Base-by-base conservation (phyloP, 1,139 yeast genomes). In the Yamadazyma kanchanaburiensis region DNA sequence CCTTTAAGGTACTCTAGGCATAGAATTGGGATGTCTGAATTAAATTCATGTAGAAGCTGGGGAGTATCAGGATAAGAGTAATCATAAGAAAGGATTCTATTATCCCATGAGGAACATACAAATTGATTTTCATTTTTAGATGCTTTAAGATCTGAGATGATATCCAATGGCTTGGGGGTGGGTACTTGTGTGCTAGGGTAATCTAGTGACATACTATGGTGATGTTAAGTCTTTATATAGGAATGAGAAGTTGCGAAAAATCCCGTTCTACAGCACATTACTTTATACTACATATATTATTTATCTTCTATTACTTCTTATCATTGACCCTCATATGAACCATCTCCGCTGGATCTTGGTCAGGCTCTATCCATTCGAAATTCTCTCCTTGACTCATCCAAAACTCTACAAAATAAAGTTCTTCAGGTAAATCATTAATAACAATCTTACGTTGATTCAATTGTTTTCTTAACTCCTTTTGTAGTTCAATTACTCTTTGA, bases 301-400 rank as follows among this genome's bases (percentile, higher is more conserved):
- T n/a, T n/a, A n/a, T n/a, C n/a, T n/a, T n/a, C n/a, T n/a, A n/a
- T n/a, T n/a, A n/a, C n/a, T n/a, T n/a, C n/a, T n/a, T n/a, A n/a
- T n/a, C n/a, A n/a, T n/a, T n/a, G n/a, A n/a, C n/a, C n/a, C n/a
- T n/a, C n/a, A n/a, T n/a, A 18, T 40, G 40, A 2, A 42, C 30
- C 2, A 60, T 43, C 37, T 62, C 68, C 2, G 67, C 70, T 1
- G 74, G 74, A 37, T 67, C 74, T 40, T 67, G 74, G 38, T 67
- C 74, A 2, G 74, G 73, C 37, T 67, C 74, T 1, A 59, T 67
- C 74, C 74, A 67, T 27, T 49, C 58, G 33, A 60, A 67, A 16
- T 46, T 43, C 22, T 63, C 69, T 3, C 68, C 70, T 12, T 55
- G 55, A 19, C 49, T 53, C 20, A 49, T 31, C 66, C 67, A 62